Evolutionary conservation across 306 rosid species (phyloP).

Genomic region (Sphenostylis stenocarpa): DNA sequence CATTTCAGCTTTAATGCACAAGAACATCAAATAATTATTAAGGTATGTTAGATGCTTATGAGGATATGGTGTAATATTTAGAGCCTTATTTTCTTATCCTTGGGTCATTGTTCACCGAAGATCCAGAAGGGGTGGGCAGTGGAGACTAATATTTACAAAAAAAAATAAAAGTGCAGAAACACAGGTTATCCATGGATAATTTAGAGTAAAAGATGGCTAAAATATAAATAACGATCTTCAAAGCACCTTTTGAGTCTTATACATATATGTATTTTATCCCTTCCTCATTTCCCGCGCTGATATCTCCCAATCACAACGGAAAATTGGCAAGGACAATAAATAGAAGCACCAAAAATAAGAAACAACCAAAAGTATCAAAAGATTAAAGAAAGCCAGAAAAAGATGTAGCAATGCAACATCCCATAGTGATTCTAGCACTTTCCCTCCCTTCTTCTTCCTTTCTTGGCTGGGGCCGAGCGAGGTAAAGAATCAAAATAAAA

Average conservation of each 20-base stretch:
- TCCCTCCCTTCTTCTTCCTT: neutral
- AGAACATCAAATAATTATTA: neutral
- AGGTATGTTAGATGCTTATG: neutral
- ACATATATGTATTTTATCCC: neutral
- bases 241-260: neutral
- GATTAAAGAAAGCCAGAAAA: neutral
- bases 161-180: no score
- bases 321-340: neutral
- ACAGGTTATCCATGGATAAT: neutral
- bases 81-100: no score
- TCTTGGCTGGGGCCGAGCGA: neutral
- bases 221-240: neutral
- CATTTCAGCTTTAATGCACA: neutral
- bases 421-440: neutral
- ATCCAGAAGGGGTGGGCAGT: neutral
- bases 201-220: no score
- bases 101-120: neutral
- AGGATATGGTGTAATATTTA: neutral
- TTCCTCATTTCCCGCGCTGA: neutral
- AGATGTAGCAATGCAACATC: neutral
- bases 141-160: neutral
- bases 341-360: neutral
- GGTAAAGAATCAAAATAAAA: slow-evolving; percentile 7
- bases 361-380: neutral
- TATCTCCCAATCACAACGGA: neutral